Percentiles rank a stretch among this genome's conserved stretches.
These are phyloP conservation scores for Oryza australiensis DNA, from an alignment of 176 grass and related monocot genomes.

Conservation along the genomic window DNA sequence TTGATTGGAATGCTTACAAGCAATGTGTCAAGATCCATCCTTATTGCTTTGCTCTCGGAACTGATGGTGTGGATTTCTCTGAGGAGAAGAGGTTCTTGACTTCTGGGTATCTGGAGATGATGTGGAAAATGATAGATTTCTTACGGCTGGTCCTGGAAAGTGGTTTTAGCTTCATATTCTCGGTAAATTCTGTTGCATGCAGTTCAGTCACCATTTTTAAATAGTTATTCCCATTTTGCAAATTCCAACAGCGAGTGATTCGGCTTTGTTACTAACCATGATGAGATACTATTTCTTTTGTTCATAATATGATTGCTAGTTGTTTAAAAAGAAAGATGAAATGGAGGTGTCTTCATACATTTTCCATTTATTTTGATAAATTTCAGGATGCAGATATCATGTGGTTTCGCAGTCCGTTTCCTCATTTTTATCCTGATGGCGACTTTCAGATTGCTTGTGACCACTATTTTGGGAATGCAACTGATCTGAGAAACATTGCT, in stretches of 20 bases:
- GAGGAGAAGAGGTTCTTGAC: conserved; percentile 71
- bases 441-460: conserved; percentile 80
- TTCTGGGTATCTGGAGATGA: conserved; percentile 72
- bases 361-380: conserved; percentile 22
- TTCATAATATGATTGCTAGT: background rate
- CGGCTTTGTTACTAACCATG: background rate
- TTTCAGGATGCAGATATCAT: conserved; percentile 71
- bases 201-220: background rate
- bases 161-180: conserved; percentile 75
- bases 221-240: background rate
- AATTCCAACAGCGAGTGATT: background rate
- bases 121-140: conserved; percentile 81
- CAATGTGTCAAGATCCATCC: conserved; percentile 56
- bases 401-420: conserved; percentile 79
- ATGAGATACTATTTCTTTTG: background rate
- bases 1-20: conserved; percentile 61
- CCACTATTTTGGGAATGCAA: conserved; percentile 60
- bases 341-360: conserved; percentile 6
- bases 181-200: conserved; percentile 45
- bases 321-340: conserved; percentile 11
- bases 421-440: conserved; percentile 65
- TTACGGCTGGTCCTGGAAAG: conserved; percentile 66
- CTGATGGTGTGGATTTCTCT: conserved; percentile 65
- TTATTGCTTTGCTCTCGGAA: conserved; percentile 66
- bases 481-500: conserved; percentile 61